Base-by-base conservation (phyloP, 495 filamentous ascomycete species). In the Penicillium paxilli region DNA sequence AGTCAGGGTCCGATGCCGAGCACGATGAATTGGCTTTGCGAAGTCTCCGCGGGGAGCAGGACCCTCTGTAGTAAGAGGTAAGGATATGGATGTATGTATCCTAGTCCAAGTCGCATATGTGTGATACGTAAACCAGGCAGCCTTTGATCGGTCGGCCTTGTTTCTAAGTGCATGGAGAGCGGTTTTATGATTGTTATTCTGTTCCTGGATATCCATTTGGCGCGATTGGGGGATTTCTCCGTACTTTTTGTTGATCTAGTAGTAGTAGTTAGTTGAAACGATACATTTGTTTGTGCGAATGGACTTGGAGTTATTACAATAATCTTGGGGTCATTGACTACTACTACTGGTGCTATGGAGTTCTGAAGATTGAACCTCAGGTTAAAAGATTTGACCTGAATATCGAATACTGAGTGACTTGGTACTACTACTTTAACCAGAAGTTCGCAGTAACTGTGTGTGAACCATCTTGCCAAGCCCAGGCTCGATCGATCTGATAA, bases 31-130 rank as follows among this genome's bases (percentile, higher is more conserved):
- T 80, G 61, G 71, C 70, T 5, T 52, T 75, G 58, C 59, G 60
- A 46, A 74, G 68, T 85, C 58, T 89, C 79, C 57, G 50, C 37
- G 58, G 59, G n/a, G n/a, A n/a, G n/a, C n/a, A n/a, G n/a, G n/a
- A n/a, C n/a, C n/a, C n/a, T n/a, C 64, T 61, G 23, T 58, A 62
- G 47, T 64, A 61, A 60, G 51, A 47, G 51, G 23, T 22, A 23
- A 47, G 44, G 16, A 17, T 24, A 26, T 16, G 24, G 28, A 49
- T 11, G n/a, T 25, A 42, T 17, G 33, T 9, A 47, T 47, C 20
- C 42, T 21, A 24, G 35, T 47, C 40, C n/a, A 45, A 42, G 45
- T 51, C 37, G 41, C 48, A 51, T 33, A 38, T 48, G 54, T 42
- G 20, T 42, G 40, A 42, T 22, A 22, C 20, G 40, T 20, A 7